Base-by-base conservation (phyloP, 139 green algal genomes). In the Chlamydomonas applanata region DNA sequence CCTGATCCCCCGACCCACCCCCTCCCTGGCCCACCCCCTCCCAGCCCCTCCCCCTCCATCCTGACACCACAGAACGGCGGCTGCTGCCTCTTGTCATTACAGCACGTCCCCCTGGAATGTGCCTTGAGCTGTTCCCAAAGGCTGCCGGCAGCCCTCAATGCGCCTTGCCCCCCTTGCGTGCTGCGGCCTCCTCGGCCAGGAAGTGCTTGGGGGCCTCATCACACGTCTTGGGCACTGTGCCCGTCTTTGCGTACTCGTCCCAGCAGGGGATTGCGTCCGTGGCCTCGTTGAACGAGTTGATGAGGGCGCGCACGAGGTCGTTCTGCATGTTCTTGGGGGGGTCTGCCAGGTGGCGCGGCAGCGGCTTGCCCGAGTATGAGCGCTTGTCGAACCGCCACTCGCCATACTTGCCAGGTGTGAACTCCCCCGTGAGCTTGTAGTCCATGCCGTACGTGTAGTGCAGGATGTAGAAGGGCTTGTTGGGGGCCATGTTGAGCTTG, bases 361-460 rank as follows among this genome's bases (percentile, higher is more conserved):
- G 86, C 19, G 93, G 92, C 33, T 44, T 76, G 1, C 20, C 35
- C 22, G 67, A 70, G 66, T 94, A 98, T 0, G 73, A 83, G n/a
- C 95, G 91, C 85, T 99, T 99, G 86, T 99, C 95, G 73, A 98
- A 99, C 2, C 91, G 87, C 95, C 95, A 99, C 74, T 88, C 78
- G 1, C 94, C 95, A 59, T 89, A 86, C 84, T 97, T 95, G 65
- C 92, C 91, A 19, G 87, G 88, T 25, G 85, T 95, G 81, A 94
- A 95, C 54, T 81, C 70, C 56, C 82, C 85, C 11, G 40, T 49
- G 40, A 49, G 40, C 40, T 49, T 91, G 85, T 94, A 99, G 82
- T 98, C 94, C 77, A 91, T 95, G 66, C 95, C 95, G 74, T 99
- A 99, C 2, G 95, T 99, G 88, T 96, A 98, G 82, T 99, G 95